phyloP scores from a whole-genome alignment of 2,329 filamentous ascomycete species.

The Pseudocercospora crystallina region DNA sequence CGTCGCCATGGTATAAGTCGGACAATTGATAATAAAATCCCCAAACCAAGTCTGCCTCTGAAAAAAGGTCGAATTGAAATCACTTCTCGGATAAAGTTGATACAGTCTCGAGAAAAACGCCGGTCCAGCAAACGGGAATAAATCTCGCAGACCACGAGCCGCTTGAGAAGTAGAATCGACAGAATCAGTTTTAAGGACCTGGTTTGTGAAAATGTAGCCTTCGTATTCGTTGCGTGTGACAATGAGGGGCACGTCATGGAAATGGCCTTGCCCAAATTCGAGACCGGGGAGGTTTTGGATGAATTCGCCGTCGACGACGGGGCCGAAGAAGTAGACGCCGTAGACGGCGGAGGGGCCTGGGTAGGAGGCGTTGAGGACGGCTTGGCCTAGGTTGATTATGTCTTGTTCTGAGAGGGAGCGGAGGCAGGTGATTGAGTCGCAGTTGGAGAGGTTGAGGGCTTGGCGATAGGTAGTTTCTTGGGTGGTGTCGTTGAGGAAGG shows the following conservation, averaged over 20 bases:
- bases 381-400: constrained; percentile 5
- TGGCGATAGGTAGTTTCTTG: constrained; percentile 21
- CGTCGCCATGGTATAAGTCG: constrained; percentile 20
- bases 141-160: constrained; percentile 15
- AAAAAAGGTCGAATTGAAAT: constrained; percentile 40
- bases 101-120: constrained; percentile 43
- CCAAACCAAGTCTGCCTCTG: constrained; percentile 42
- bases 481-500: constrained; percentile 22
- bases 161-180: constrained; percentile 31
- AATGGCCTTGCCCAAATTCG: constrained; percentile 36
- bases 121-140: constrained; percentile 38
- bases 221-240: constrained; percentile 34
- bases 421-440: constrained; percentile 33
- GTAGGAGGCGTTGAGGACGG: constrained; percentile 13
- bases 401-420: constrained; percentile 17
- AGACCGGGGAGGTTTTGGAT: constrained; percentile 38
- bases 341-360: constrained; percentile 26
- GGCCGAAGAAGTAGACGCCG: constrained; percentile 44
- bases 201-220: constrained; percentile 39
- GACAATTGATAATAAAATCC: constrained; percentile 43
- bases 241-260: constrained; percentile 39
- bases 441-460: constrained; percentile 32
- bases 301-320: constrained; percentile 43
- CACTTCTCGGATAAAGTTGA: constrained; percentile 34
- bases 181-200: constrained; percentile 28